Evolutionary conservation across 164 flowering plant genomes (phyloP).

Genomic region (Warburgia ugandensis): DNA sequence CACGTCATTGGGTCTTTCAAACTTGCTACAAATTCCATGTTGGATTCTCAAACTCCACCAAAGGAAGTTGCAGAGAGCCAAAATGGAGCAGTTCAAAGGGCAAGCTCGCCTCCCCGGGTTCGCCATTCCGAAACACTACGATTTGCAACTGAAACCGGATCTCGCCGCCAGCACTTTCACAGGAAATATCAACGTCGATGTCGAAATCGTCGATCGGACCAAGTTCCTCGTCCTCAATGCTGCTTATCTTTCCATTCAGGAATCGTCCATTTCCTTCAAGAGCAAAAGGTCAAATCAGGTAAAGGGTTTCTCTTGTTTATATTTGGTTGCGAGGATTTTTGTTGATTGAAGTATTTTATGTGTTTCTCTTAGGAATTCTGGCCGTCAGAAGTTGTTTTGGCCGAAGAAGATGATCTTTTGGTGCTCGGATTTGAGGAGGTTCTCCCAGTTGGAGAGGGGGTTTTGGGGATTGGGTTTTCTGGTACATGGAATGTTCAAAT

Average conservation of each 20-base stretch:
- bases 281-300: background rate
- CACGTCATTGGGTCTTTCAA: too few species aligned
- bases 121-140: slow-evolving; percentile 55
- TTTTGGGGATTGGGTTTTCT: slow-evolving; percentile 32
- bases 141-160: slow-evolving; percentile 46
- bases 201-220: slow-evolving; percentile 36
- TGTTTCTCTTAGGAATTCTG: slow-evolving; percentile 4
- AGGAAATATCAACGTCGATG: slow-evolving; percentile 36
- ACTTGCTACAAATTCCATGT: too few species aligned
- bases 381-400: slow-evolving; percentile 29
- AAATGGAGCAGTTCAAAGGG: slow-evolving; percentile 39
- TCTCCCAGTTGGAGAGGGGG: slow-evolving; percentile 31
- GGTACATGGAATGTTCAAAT: slow-evolving; percentile 73
- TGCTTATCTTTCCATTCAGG: slow-evolving; percentile 35
- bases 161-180: slow-evolving; percentile 45
- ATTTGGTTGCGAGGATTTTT: background rate
- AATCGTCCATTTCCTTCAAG: slow-evolving; percentile 23
- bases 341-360: background rate
- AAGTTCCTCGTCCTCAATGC: slow-evolving; percentile 59
- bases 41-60: too few species aligned
- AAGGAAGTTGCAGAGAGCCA: background rate
- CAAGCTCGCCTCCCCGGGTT: slow-evolving; percentile 50
- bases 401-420: slow-evolving; percentile 46
- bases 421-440: slow-evolving; percentile 38
- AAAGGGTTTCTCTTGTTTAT: background rate